Conservation (phyloP, 176 grass and related monocot genomes). For the Zoysia japonica region DNA sequence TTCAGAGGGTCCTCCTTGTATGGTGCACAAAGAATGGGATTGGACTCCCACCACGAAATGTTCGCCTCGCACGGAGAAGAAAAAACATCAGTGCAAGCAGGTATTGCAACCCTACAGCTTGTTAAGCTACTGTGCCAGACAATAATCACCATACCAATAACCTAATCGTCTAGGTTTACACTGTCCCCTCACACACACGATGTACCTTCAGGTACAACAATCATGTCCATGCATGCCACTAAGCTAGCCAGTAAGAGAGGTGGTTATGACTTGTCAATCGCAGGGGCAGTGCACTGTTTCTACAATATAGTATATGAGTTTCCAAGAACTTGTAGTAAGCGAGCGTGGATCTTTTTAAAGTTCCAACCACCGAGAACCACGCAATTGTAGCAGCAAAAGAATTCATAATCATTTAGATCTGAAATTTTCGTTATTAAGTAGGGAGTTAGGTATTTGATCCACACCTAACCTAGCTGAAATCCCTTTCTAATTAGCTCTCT, state of each 20-base stretch:
- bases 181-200: conserved; percentile 38
- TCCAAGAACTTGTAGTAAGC: background rate
- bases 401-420: conserved; percentile 44
- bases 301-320: background rate
- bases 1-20: conserved; percentile 26
- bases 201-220: conserved; percentile 31
- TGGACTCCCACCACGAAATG: conserved; percentile 46
- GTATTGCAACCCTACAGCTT: conserved; percentile 31
- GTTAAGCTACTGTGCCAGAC: conserved; percentile 40
- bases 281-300: conserved; percentile 1
- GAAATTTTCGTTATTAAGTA: conserved; percentile 45
- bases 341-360: conserved; percentile 41
- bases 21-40: conserved; percentile 5
- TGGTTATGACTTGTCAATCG: conserved; percentile 26
- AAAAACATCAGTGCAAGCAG: conserved; percentile 27
- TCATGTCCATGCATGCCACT: conserved; percentile 30
- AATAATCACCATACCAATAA: conserved; percentile 18
- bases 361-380: conserved; percentile 46
- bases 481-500: conserved; percentile 37
- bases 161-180: conserved; percentile 47
- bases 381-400: conserved; percentile 32
- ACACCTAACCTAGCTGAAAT: conserved; percentile 49
- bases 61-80: conserved; percentile 15
- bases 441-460: conserved; percentile 48
- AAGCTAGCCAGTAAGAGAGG: conserved; percentile 19